phyloP scores from a whole-genome alignment of 345 rosid genomes.

The Gossypium longicalyx region DNA sequence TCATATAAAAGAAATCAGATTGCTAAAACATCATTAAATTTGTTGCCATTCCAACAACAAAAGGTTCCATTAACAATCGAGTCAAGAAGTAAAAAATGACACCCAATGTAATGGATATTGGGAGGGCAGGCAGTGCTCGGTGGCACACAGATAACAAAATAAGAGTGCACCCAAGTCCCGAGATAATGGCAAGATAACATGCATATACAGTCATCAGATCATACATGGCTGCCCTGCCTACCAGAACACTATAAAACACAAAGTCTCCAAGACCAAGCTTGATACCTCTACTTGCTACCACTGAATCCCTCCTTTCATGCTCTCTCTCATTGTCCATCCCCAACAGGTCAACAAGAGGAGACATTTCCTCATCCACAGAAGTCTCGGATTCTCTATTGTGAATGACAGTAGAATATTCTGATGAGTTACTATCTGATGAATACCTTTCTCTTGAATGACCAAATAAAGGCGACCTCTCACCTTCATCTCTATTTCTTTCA shows the following conservation, averaged over 20 bases:
- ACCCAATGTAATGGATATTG: slow-evolving; percentile 82
- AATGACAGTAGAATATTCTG: slow-evolving; percentile 46
- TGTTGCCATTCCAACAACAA: slow-evolving; percentile 73
- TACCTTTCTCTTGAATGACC: slow-evolving; percentile 34
- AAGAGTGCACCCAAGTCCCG: slow-evolving; percentile 97
- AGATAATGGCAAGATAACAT: slow-evolving; percentile 90
- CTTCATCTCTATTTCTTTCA: slow-evolving; percentile 35
- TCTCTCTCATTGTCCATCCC: slow-evolving; percentile 42
- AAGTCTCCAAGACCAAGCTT: slow-evolving; percentile 98
- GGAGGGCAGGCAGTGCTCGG: slow-evolving; percentile 92
- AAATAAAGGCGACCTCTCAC: slow-evolving; percentile 50
- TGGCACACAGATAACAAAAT: slow-evolving; percentile 76
- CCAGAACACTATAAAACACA: slow-evolving; percentile 93
- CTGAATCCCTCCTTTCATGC: slow-evolving; percentile 22
- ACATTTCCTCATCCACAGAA: slow-evolving; percentile 60
- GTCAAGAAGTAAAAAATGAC: slow-evolving; percentile 90
- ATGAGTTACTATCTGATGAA: slow-evolving; percentile 40
- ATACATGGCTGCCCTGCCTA: slow-evolving; percentile 99
- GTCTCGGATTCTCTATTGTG: slow-evolving; percentile 38
- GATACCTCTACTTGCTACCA: slow-evolving; percentile 44
- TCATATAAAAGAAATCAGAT: slow-evolving; percentile 13
- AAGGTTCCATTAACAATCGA: slow-evolving; percentile 87
- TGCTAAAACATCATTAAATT: slow-evolving; percentile 75
- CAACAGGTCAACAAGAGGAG: slow-evolving; percentile 69
- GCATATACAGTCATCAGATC: slow-evolving; percentile 98